A percentile compares a stretch with the other conserved stretches of the same genome.
Evolutionary conservation across 176 grass and related monocot genomes (phyloP).

Genomic region (Microstegium vimineum): DNA sequence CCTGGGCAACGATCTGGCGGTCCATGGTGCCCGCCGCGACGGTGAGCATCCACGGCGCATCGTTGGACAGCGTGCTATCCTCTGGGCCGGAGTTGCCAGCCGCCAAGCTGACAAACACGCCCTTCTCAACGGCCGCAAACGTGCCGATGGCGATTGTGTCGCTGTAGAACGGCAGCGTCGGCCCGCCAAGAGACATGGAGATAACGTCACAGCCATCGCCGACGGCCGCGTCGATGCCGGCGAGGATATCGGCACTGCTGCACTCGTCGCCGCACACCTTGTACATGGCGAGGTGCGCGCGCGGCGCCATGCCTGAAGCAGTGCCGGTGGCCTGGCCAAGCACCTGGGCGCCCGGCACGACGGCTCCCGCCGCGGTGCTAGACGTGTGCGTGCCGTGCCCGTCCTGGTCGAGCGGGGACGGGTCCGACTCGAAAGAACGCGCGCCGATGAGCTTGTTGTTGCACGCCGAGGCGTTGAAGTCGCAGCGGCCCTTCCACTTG

Average conservation of each 20-base stretch:
- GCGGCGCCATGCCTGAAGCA: conserved; percentile 39
- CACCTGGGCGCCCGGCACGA: conserved; percentile 35
- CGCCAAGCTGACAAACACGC: conserved; percentile 45
- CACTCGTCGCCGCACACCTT: conserved; percentile 30
- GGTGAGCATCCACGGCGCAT: conserved; percentile 11
- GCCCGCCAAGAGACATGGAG: conserved; percentile 26
- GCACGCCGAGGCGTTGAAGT: conserved; percentile 56
- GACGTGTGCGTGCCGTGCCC: conserved; percentile 66
- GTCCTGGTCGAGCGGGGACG: not conserved
- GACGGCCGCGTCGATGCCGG: not conserved
- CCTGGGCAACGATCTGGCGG: conserved; percentile 12
- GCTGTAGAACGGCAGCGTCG: not conserved
- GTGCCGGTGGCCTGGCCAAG: conserved; percentile 26
- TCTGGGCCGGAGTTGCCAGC: conserved; percentile 37
- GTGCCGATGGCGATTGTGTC: conserved; percentile 55
- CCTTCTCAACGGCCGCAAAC: conserved; percentile 40
- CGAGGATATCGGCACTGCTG: not conserved
- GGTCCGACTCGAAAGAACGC: not conserved
- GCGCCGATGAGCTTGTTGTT: conserved; percentile 79
- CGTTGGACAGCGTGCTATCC: conserved; percentile 27
- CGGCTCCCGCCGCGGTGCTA: conserved; percentile 51
- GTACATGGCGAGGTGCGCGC: conserved; percentile 56
- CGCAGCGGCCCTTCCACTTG: conserved; percentile 75
- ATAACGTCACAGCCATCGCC: conserved; percentile 27
- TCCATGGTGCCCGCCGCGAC: conserved; percentile 39